Evolutionary conservation across 331 rosid genomes (phyloP).

Genomic region (Malus hybrid): DNA sequence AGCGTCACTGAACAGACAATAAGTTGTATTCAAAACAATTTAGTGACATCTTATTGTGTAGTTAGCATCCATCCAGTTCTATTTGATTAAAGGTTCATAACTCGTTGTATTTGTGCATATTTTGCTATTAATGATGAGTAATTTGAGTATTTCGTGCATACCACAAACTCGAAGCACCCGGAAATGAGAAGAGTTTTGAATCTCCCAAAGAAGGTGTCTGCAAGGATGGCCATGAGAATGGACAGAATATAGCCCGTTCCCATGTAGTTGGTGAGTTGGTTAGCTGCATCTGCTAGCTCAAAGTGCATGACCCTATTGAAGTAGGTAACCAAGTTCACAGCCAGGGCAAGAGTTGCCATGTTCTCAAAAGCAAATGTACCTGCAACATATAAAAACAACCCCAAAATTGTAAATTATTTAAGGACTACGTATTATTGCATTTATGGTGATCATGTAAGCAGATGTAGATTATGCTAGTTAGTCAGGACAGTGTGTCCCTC

Average conservation of each 20-base stretch:
- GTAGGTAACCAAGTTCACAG: constrained; percentile 76
- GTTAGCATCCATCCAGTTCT: no score
- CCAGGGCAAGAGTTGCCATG: constrained; percentile 63
- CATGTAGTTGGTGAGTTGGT: constrained; percentile 70
- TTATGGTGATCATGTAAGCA: no score
- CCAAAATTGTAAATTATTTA: neutral
- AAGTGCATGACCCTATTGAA: constrained; percentile 62
- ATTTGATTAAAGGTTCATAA: no score
- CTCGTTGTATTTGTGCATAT: no score
- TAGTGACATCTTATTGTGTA: no score
- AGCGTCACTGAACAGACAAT: no score
- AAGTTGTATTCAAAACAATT: no score
- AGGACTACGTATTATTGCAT: no score
- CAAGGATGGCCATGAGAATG: constrained; percentile 54
- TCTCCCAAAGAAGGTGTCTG: constrained; percentile 73
- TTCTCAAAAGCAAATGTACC: constrained; percentile 57
- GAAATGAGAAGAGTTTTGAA: constrained; percentile 49
- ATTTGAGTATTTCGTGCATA: constrained; percentile 11
- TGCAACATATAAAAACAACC: constrained; percentile 12
- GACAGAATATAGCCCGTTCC: constrained; percentile 69
- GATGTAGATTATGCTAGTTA: no score
- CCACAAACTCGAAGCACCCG: constrained; percentile 58
- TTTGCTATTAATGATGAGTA: neutral
- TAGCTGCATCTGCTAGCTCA: constrained; percentile 66
- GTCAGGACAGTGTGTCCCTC: no score